Evolutionary conservation across 306 rosid genomes (phyloP), one percentile per base, ranked within the genome.

Genomic region (Purshia tridentata): DNA sequence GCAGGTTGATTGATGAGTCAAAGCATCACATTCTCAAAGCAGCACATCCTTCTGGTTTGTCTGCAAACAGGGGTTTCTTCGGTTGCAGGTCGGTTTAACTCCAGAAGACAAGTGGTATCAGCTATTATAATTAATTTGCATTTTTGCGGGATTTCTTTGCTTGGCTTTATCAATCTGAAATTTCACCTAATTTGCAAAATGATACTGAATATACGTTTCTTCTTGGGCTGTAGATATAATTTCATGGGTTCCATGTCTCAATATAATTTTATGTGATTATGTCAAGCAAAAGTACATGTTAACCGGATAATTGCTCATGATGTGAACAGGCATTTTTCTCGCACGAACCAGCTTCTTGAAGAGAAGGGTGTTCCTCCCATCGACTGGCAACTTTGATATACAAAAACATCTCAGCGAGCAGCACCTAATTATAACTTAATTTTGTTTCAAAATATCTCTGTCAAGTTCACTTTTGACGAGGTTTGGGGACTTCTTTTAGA

Each of bases 21-120:
- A 93, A 85, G 70, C 98, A 93, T 84, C 96, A 93, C 75, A 82
- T 93, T 68, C 96, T 93, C 50, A 83, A 69, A 77, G 96, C 98
- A 15, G 94, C 98, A 65, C 97, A 91, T 88, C 98, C 98, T 73
- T 93, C 98, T 70, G 97, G 98, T 84, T 88, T 93, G 80, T 93
- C 97, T 63, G 98, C 98, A 62, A 50, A 85, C 69, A 88, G 90
- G 75, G 98, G 98, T 80, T 93, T 93, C 91, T 93, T 91, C 74
- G 97, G 98, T 65, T 91, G 98, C 91, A 93, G 86, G 98, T 91
- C 49, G 74, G 92, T 22, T 74, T 44, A 56, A 20, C 65, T 67
- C 13, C 48, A 58, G 18, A 69, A 6, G 5, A 46, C 20, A 48
- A 29, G 35, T 9, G 23, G 57, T 23, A 53, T 3, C 4, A 11